These are phyloP conservation scores for Cryphonectria carpinicola DNA, from an alignment of 2,329 filamentous ascomycete species.

Conservation along the genomic window DNA sequence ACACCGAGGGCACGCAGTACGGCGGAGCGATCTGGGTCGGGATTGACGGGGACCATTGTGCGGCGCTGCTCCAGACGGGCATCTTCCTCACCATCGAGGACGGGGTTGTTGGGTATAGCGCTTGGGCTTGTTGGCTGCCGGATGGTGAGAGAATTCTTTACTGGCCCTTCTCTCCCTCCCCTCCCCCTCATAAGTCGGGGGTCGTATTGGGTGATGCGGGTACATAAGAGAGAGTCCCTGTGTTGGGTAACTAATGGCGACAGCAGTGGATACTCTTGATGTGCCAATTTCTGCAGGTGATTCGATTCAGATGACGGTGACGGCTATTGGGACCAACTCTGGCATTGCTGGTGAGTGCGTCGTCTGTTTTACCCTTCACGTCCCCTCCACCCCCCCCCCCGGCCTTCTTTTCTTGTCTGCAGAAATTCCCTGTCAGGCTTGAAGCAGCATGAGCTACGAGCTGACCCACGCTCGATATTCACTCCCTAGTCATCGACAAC, in stretches of 20 bases:
- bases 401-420: background rate
- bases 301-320: background rate
- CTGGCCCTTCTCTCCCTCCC: background rate
- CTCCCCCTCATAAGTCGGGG: background rate
- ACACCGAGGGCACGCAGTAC: conserved; percentile 4
- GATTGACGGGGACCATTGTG: background rate
- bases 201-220: background rate
- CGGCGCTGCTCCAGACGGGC: background rate
- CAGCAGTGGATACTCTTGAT: background rate
- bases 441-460: background rate
- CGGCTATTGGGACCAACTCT: background rate
- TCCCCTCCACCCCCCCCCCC: too few species aligned
- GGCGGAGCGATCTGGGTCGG: conserved; percentile 7
- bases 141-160: background rate
- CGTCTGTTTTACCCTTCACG: background rate
- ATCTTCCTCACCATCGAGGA: background rate
- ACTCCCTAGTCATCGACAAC: background rate
- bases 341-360: background rate
- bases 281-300: background rate
- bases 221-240: background rate
- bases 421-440: background rate
- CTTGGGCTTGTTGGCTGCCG: background rate
- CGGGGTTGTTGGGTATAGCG: background rate
- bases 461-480: background rate
- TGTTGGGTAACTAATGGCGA: background rate